These are phyloP conservation scores for Scedosporium apiospermum DNA, from an alignment of 2,329 filamentous ascomycete genomes.

Conservation along the genomic window DNA sequence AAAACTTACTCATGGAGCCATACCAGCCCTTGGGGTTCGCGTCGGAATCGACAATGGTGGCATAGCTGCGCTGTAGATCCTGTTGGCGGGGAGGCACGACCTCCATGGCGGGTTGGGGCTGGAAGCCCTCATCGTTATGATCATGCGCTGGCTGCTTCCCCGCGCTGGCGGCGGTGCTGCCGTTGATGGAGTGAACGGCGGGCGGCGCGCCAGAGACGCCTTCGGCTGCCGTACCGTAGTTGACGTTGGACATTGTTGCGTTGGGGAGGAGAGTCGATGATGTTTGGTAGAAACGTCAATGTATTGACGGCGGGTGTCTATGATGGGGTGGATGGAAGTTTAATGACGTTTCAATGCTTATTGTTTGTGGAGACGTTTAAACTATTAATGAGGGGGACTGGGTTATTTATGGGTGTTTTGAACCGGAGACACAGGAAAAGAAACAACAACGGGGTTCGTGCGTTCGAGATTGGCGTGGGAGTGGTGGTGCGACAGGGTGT, in stretches of 20 bases:
- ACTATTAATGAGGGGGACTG: too few relatives aligned
- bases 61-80: constrained; percentile 79
- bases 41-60: constrained; percentile 53
- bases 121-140: constrained; percentile 29
- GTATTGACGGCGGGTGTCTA: too few relatives aligned
- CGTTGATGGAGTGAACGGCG: neutral
- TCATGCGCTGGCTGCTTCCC: constrained; percentile 1
- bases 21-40: constrained; percentile 78
- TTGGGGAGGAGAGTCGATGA: neutral
- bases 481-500: neutral
- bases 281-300: neutral
- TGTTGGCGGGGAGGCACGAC: constrained; percentile 75
- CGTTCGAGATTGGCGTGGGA: neutral
- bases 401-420: neutral
- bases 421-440: neutral
- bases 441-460: neutral
- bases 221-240: neutral
- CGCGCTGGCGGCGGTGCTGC: neutral
- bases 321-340: too few relatives aligned
- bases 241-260: neutral
- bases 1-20: constrained; percentile 63
- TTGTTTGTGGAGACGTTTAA: too few relatives aligned
- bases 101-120: constrained; percentile 45
- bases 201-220: neutral
- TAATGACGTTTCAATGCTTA: too few relatives aligned